Percentiles rank a stretch among this genome's conserved stretches.
These are phyloP conservation scores for Mytilinidion resinicola DNA, from an alignment of 495 filamentous ascomycete genomes.

Conservation along the genomic window DNA sequence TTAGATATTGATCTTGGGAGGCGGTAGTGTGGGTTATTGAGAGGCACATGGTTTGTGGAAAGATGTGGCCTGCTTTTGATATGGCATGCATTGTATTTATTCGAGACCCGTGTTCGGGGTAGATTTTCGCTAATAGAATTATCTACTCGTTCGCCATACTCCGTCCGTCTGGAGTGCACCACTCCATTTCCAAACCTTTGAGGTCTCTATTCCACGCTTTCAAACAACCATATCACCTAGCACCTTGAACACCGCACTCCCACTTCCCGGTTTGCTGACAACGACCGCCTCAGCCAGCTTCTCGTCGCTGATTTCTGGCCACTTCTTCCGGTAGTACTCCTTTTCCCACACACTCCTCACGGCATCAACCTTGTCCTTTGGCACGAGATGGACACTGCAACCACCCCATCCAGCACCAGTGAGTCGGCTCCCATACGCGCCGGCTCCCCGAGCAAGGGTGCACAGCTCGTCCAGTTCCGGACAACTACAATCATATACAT, in stretches of 20 bases:
- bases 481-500: constrained; percentile 83
- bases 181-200: too few species aligned
- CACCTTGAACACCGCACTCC: constrained; percentile 41
- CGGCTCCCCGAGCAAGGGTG: constrained; percentile 65
- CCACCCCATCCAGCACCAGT: constrained; percentile 98
- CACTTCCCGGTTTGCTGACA: constrained; percentile 77
- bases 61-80: too few species aligned
- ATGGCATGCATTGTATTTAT: too few species aligned
- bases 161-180: too few species aligned
- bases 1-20: constrained; percentile 60
- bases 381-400: constrained; percentile 88
- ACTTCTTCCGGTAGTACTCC: constrained; percentile 72
- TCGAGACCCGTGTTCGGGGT: too few species aligned
- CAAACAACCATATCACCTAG: constrained; percentile 16
- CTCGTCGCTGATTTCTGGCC: constrained; percentile 63
- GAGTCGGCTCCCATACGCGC: constrained; percentile 76
- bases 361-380: constrained; percentile 74
- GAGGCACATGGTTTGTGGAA: too few species aligned
- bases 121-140: too few species aligned
- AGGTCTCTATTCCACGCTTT: background rate
- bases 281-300: constrained; percentile 75
- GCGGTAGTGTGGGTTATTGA: constrained; percentile 8
- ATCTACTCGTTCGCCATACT: too few species aligned
- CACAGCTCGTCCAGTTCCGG: constrained; percentile 86
- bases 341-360: constrained; percentile 70